A percentile compares a stretch with the other conserved stretches of the same genome.
These are phyloP conservation scores for Ramichloridium luteum DNA, from an alignment of 2,329 filamentous ascomycete genomes.

Conservation along the genomic window DNA sequence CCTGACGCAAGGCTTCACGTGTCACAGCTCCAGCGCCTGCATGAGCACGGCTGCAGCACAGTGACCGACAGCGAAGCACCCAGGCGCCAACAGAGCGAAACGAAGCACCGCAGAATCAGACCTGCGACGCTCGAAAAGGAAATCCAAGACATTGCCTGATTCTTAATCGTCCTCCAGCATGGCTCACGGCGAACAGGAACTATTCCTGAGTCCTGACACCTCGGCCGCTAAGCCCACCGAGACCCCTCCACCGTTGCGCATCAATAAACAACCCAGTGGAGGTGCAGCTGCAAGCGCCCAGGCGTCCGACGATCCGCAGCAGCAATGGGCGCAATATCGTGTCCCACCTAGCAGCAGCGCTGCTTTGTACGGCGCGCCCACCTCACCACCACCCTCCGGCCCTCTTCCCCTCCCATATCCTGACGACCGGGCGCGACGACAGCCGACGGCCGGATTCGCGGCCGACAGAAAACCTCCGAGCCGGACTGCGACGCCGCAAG, in stretches of 20 bases:
- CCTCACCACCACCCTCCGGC: slow-evolving; percentile 21
- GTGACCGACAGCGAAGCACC: no score
- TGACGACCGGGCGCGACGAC: slow-evolving; percentile 16
- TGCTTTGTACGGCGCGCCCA: slow-evolving; percentile 22
- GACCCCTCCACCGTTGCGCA: slow-evolving; percentile 22
- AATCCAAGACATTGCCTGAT: no score
- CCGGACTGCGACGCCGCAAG: slow-evolving; percentile 18
- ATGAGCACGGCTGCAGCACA: no score
- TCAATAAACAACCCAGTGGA: slow-evolving; percentile 17
- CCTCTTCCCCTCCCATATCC: slow-evolving; percentile 21
- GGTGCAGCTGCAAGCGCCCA: slow-evolving; percentile 8
- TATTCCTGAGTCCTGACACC: slow-evolving; percentile 13
- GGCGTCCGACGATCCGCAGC: slow-evolving; percentile 14
- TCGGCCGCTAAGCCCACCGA: slow-evolving; percentile 9
- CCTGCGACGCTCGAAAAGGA: no score
- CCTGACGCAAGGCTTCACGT: no score
- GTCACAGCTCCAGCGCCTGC: no score
- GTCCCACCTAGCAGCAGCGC: slow-evolving; percentile 19
- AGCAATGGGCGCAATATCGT: slow-evolving; percentile 25
- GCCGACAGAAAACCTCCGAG: slow-evolving; percentile 9
- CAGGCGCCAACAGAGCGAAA: no score
- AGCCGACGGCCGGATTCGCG: slow-evolving; percentile 10
- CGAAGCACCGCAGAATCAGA: no score
- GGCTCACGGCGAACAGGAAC: slow-evolving; percentile 8
- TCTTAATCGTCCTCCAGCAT: no score